Evolutionary conservation across 371 early-diverging fungal genomes (phyloP), one percentile per base, ranked within the genome.

Genomic region (Lichtheimia ornata): DNA sequence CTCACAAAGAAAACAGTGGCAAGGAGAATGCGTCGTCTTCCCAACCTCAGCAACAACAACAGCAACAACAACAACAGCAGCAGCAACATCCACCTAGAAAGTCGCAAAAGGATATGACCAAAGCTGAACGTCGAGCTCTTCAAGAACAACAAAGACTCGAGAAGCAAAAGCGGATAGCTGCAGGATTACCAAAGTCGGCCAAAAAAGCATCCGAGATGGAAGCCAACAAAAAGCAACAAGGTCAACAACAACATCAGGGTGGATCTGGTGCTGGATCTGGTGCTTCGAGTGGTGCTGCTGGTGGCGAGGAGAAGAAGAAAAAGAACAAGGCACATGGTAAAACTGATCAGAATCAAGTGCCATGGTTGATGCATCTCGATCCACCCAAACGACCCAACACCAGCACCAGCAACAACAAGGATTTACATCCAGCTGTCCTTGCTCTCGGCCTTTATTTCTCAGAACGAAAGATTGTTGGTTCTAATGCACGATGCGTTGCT

Each of bases 381-480:
- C 76, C 77, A 13, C 82, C 87, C 15, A 85, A 83, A 63, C 72
- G 77, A 28, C 79, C 82, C 3, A 81, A 83, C 44, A 79, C 77
- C 1, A 35, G 35, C 11, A 70, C 81, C 13, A 54, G 71, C 9
- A 73, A 72, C 12, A 76, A 73, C 56, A 84, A 83, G 58, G 85
- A 86, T 15, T 81, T 98, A 54, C 97, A 98, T 65, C 97, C 98
- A 6, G 90, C 90, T 5, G 90, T 98, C 18, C 73, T 93, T 49
- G 80, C 83, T 27, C 83, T 95, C 6, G 99, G 97, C 5, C 78
- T 95, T 35, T 91, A 91, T 67, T 93, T 94, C 81, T 86, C 90
- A 4, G 86, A 94, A 57, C 86, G 87, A 68, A 87, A 87, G 64
- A 93, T 98, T 50, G 83, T 87, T 17, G 97, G 98, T 12, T 93